A percentile compares a stretch with the other conserved stretches of the same genome.
Conservation (phyloP, 768 basidiomycete genomes). For the Leccinum broughii region DNA sequence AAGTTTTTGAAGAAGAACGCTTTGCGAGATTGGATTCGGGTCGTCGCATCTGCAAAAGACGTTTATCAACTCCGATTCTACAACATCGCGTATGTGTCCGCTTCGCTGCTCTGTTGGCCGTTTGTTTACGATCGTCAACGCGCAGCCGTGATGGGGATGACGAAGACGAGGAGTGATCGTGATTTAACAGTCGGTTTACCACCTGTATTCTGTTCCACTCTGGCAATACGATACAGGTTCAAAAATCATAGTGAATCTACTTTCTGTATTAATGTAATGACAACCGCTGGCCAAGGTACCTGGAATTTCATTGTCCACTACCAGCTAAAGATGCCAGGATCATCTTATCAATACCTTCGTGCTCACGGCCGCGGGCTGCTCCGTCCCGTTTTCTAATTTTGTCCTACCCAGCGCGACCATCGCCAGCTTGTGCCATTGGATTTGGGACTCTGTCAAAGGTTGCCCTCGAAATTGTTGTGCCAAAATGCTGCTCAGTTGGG, state of each 20-base stretch:
- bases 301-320: not conserved
- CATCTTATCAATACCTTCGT: conserved; percentile 24
- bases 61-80: conserved; percentile 94
- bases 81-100: conserved; percentile 73
- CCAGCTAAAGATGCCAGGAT: not conserved
- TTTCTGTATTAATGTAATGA: not conserved
- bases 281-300: not conserved
- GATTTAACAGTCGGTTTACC: conserved; percentile 6
- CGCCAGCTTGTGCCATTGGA: conserved; percentile 73
- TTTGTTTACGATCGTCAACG: conserved; percentile 3
- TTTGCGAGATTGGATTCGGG: conserved; percentile 96
- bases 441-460: conserved; percentile 55
- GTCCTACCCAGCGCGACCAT: conserved; percentile 58
- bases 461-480: conserved; percentile 68
- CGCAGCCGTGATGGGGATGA: conserved; percentile 50
- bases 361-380: conserved; percentile 8
- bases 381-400: conserved; percentile 37
- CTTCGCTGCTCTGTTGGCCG: not conserved
- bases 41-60: conserved; percentile 93
- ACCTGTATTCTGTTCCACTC: conserved; percentile 4
- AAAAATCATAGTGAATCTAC: not conserved
- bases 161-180: conserved; percentile 51
- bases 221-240: conserved; percentile 12
- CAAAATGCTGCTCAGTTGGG: conserved; percentile 57
- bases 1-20: conserved; percentile 99